These are phyloP conservation scores for Capsicum pubescens DNA, from an alignment of 257 asterid genomes.

Conservation along the genomic window DNA sequence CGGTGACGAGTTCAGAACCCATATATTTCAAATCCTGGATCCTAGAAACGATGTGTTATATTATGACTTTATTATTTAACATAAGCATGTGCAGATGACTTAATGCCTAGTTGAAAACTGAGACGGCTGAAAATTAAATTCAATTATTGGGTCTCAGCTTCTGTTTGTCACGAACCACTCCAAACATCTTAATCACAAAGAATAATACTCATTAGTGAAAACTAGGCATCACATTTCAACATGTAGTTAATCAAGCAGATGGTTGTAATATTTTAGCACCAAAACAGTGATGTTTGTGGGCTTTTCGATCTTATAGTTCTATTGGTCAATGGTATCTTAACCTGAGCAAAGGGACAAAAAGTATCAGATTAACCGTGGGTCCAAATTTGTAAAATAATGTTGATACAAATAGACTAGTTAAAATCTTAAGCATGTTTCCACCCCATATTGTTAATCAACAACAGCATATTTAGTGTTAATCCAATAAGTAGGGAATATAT, in stretches of 20 bases:
- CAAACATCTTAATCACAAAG: background rate
- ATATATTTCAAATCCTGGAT: background rate
- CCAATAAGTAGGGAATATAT: no score
- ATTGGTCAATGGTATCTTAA: no score
- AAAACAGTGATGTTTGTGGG: background rate
- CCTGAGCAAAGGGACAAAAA: no score
- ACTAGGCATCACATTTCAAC: background rate
- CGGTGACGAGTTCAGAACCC: background rate
- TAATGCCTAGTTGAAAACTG: background rate
- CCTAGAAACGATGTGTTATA: background rate
- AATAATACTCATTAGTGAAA: background rate
- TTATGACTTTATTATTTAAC: conserved; percentile 31
- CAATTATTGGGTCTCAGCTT: background rate
- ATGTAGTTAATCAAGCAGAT: background rate
- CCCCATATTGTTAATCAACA: no score
- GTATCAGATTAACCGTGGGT: no score
- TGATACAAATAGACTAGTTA: no score
- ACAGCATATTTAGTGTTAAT: no score
- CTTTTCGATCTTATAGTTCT: background rate
- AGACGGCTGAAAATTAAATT: background rate
- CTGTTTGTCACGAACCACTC: background rate
- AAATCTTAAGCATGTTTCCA: no score
- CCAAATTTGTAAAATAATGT: no score
- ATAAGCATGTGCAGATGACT: background rate
- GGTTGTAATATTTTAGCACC: background rate